These are phyloP conservation scores for Immersiella caudata DNA, from an alignment of 495 filamentous ascomycete genomes.

Conservation along the genomic window DNA sequence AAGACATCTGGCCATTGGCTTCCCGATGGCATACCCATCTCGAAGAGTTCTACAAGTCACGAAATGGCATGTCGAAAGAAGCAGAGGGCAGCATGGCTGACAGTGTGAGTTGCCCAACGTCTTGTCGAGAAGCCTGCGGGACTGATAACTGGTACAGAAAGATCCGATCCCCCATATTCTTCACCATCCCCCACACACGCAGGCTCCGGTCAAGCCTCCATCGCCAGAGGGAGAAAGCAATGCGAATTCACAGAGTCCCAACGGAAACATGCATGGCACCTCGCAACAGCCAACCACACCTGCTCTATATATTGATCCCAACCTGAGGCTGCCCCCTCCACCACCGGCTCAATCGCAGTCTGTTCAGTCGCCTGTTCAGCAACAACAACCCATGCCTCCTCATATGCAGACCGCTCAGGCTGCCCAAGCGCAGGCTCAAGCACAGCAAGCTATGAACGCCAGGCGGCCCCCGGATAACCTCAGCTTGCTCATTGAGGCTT, in stretches of 20 bases:
- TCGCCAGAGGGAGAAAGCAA: conserved; percentile 19
- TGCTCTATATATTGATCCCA: conserved; percentile 30
- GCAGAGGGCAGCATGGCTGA: conserved; percentile 52
- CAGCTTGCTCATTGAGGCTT: conserved; percentile 36
- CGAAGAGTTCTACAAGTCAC: conserved; percentile 44
- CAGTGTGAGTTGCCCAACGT: conserved; percentile 37
- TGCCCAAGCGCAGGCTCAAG: conserved; percentile 9
- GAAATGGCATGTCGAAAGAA: conserved; percentile 36
- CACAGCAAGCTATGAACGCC: conserved; percentile 17
- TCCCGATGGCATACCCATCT: conserved; percentile 48
- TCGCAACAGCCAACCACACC: conserved; percentile 7
- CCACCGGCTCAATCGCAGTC: conserved; percentile 20
- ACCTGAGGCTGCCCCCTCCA: conserved; percentile 23
- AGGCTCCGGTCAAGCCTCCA: conserved; percentile 21
- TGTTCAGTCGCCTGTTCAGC: neutral
- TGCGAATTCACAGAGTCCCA: conserved; percentile 9
- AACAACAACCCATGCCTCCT: neutral
- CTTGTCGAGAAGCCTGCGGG: neutral
- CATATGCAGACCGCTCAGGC: neutral
- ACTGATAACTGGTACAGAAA: conserved; percentile 24
- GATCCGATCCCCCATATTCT: conserved; percentile 40
- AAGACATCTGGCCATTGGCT: conserved; percentile 50
- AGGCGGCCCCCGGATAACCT: conserved; percentile 34
- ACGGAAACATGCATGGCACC: neutral
- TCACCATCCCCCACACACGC: conserved; percentile 23